phyloP scores from a whole-genome alignment of 1,284 basidiomycete species.

The Sporisorium sorghi region DNA sequence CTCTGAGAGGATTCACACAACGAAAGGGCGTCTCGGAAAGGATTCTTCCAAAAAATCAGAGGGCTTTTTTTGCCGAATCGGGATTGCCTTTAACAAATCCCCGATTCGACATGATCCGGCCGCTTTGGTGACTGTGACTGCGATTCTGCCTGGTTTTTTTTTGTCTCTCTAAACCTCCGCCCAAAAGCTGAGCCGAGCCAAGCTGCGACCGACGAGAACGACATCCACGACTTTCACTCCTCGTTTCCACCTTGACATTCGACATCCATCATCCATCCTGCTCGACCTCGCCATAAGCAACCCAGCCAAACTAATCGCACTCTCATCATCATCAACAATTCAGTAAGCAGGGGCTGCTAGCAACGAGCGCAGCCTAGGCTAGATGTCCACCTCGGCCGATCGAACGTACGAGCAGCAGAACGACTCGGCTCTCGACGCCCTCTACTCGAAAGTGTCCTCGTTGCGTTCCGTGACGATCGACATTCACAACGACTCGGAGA shows the following conservation, averaged over 20 bases:
- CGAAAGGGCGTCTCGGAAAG: conserved; percentile 4
- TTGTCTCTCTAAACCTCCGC: conserved; percentile 13
- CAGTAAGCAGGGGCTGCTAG: neutral
- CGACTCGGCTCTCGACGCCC: conserved; percentile 60
- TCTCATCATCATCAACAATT: neutral
- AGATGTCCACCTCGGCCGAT: conserved; percentile 57
- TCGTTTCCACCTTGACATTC: neutral
- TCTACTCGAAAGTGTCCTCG: conserved; percentile 61
- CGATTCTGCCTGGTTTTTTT: neutral
- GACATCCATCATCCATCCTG: neutral
- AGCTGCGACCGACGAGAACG: neutral
- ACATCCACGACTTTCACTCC: neutral
- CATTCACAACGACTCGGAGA: conserved; percentile 64
- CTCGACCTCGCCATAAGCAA: neutral
- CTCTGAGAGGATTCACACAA: too few relatives aligned
- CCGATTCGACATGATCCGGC: too few relatives aligned
- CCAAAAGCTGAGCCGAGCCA: neutral
- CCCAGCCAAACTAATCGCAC: neutral
- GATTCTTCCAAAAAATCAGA: conserved; percentile 30
- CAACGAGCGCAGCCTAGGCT: conserved; percentile 9
- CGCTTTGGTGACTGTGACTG: too few relatives aligned
- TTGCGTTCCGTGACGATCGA: conserved; percentile 62
- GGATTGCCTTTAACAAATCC: neutral
- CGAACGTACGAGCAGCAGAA: conserved; percentile 66
- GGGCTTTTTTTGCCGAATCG: neutral